Percentiles rank a stretch among this genome's conserved stretches.
These are phyloP conservation scores for Trichoderma polysporum DNA, from an alignment of 2,329 filamentous ascomycete genomes.

Conservation along the genomic window DNA sequence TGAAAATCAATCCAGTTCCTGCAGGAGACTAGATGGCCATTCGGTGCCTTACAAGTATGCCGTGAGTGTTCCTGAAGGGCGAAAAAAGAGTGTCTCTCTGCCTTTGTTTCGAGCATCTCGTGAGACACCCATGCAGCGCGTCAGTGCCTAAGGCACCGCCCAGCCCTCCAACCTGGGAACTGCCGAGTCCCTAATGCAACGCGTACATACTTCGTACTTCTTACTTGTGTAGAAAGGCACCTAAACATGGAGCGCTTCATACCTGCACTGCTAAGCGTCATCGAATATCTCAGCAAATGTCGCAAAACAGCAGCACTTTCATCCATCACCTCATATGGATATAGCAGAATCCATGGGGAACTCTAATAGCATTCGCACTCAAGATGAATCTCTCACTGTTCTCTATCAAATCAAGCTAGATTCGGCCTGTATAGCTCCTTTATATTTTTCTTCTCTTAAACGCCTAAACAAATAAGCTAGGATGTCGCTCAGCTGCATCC, in stretches of 20 bases:
- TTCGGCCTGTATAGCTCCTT: background rate
- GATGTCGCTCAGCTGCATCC: constrained; percentile 13
- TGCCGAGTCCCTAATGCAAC: no score
- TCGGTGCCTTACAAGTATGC: no score
- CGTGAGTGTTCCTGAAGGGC: background rate
- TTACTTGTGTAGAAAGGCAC: no score
- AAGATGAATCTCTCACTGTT: background rate
- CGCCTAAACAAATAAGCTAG: background rate
- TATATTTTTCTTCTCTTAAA: background rate
- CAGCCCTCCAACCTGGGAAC: background rate
- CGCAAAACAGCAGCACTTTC: background rate
- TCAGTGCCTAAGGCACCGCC: constrained; percentile 3
- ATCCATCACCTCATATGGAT: no score
- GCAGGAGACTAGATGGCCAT: no score
- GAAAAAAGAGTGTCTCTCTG: background rate
- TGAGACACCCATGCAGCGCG: background rate
- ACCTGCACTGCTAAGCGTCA: background rate
- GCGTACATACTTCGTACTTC: no score
- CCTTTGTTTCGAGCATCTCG: background rate
- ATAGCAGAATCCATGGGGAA: no score
- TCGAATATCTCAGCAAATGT: background rate
- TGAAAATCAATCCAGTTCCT: background rate
- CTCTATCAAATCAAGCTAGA: background rate
- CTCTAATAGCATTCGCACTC: background rate
- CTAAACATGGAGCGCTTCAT: no score